Conservation (phyloP, 208 protist species). For the Acanthamoeba healyi region DNA sequence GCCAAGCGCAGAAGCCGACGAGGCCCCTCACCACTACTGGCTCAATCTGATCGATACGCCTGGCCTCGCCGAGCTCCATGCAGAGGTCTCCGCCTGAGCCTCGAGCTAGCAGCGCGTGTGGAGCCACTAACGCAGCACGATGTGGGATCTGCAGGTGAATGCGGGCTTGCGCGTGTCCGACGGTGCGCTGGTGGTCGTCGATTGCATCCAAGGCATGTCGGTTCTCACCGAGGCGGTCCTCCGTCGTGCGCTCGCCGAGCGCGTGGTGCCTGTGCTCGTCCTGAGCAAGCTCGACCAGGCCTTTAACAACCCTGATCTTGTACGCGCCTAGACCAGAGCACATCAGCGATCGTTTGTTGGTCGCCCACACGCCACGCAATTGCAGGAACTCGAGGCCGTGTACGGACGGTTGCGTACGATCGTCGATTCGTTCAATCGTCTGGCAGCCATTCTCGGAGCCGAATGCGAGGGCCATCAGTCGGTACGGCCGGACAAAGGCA, state of each 20-base stretch:
- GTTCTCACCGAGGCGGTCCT: slow-evolving; percentile 99
- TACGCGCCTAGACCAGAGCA: too few species aligned
- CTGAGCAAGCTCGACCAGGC: slow-evolving; percentile 99
- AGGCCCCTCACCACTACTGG: too few species aligned
- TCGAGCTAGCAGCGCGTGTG: slow-evolving; percentile 80
- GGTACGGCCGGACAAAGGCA: slow-evolving; percentile 95
- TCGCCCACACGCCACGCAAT: too few species aligned
- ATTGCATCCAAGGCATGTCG: slow-evolving; percentile 99
- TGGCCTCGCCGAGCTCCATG: slow-evolving; percentile 99
- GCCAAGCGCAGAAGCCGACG: too few species aligned
- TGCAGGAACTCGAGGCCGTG: slow-evolving; percentile 85
- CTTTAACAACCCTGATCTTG: slow-evolving; percentile 95
- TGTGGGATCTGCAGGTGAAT: too few species aligned
- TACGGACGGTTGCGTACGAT: too few species aligned
- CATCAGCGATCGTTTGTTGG: too few species aligned
- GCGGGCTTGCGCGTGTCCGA: slow-evolving; percentile 99
- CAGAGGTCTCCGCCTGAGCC: too few species aligned
- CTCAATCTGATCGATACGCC: slow-evolving; percentile 99
- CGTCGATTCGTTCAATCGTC: too few species aligned
- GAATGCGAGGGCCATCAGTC: too few species aligned
- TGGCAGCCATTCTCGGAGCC: too few species aligned
- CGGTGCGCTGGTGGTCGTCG: slow-evolving; percentile 99
- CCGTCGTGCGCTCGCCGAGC: slow-evolving; percentile 97
- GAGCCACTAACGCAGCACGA: too few species aligned
- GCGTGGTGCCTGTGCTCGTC: slow-evolving; percentile 99